phyloP scores from a whole-genome alignment of 2,329 filamentous ascomycete species.

The Fusarium brevicatenulatum region DNA sequence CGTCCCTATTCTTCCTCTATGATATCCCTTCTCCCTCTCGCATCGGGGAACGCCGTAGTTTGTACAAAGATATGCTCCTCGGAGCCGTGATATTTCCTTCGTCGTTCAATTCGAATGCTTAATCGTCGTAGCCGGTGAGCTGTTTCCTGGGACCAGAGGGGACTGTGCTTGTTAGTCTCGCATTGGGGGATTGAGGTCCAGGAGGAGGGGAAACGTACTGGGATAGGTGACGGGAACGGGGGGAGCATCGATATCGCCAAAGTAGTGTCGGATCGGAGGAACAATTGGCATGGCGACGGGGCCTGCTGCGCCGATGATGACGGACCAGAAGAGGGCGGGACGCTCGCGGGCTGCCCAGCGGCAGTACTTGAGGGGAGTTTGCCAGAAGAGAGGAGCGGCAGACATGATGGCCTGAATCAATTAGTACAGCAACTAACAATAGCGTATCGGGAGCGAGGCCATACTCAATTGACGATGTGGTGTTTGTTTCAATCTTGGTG shows the following conservation, averaged over 20 bases:
- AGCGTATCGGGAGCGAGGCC: background rate
- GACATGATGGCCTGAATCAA: conserved; percentile 63
- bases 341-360: conserved; percentile 89
- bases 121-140: conserved; percentile 69
- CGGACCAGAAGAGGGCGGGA: conserved; percentile 91
- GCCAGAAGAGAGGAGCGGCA: conserved; percentile 80
- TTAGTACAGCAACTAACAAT: background rate
- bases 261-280: conserved; percentile 75
- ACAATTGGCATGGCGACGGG: conserved; percentile 76
- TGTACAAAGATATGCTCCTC: conserved; percentile 39
- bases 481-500: conserved; percentile 34
- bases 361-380: conserved; percentile 82
- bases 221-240: conserved; percentile 91
- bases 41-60: conserved; percentile 40
- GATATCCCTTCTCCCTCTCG: conserved; percentile 28
- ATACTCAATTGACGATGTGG: conserved; percentile 51
- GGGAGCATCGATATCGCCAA: conserved; percentile 79
- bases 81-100: conserved; percentile 18
- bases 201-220: conserved; percentile 66
- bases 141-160: conserved; percentile 68
- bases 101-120: conserved; percentile 42
- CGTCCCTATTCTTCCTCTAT: conserved; percentile 36
- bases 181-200: background rate
- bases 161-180: conserved; percentile 53
- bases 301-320: conserved; percentile 77